Conservation (phyloP, 805 yeast genomes). For the Ogataea neopini region DNA sequence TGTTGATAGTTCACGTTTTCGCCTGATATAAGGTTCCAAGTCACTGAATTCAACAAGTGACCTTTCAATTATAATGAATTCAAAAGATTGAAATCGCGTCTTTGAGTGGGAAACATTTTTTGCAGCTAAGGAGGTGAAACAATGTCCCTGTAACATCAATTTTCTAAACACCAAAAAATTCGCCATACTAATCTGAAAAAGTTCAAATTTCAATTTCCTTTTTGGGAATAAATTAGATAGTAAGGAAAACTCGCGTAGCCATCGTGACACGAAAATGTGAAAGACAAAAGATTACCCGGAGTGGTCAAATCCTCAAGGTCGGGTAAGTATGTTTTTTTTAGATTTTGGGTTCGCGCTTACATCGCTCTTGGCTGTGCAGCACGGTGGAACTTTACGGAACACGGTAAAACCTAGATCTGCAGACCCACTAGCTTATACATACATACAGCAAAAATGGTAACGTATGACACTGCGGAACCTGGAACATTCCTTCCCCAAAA, state of each 20-base stretch:
- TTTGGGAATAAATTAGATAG: slow-evolving; percentile 12
- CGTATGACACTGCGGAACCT: no score
- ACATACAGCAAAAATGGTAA: neutral
- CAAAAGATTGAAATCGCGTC: neutral
- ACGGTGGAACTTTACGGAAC: neutral
- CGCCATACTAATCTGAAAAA: neutral
- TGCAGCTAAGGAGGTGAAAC: slow-evolving; percentile 3
- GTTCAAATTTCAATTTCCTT: slow-evolving; percentile 3
- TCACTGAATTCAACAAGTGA: no score
- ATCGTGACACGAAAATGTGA: slow-evolving; percentile 7
- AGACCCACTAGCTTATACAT: neutral
- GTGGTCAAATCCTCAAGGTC: neutral
- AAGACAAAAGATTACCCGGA: slow-evolving; percentile 5
- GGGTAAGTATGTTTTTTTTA: neutral
- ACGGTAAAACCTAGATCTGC: neutral
- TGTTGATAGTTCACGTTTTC: neutral
- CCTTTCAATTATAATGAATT: neutral
- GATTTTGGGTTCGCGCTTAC: neutral
- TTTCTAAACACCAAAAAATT: slow-evolving; percentile 7
- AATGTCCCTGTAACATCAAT: slow-evolving; percentile 1
- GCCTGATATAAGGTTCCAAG: neutral
- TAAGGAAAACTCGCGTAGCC: neutral
- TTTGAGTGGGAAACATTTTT: neutral
- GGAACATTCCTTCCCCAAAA: no score
- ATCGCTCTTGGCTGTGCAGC: neutral